Evolutionary conservation across 1,139 yeast genomes (phyloP).

Genomic region (Geotrichum restrictum): DNA sequence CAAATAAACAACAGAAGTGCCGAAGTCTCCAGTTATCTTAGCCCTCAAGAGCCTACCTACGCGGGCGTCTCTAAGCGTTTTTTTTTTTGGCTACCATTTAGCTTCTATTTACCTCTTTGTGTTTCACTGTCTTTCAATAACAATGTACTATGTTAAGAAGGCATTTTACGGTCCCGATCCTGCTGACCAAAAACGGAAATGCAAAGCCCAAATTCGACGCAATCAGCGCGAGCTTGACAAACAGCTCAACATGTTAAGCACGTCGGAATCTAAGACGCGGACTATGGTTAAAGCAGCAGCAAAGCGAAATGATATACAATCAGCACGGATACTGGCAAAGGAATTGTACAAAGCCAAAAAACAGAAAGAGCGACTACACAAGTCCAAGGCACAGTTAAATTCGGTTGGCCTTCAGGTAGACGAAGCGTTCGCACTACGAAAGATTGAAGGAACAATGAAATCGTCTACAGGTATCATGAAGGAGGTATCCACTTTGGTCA

Average conservation of each 20-base stretch:
- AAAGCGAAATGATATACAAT: slow-evolving; percentile 69
- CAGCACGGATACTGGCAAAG: slow-evolving; percentile 74
- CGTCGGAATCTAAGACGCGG: slow-evolving; percentile 61
- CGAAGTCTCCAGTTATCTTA: background rate
- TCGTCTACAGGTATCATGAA: slow-evolving; percentile 78
- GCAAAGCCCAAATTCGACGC: slow-evolving; percentile 75
- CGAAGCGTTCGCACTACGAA: slow-evolving; percentile 85
- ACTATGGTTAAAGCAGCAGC: slow-evolving; percentile 68
- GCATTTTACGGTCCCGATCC: slow-evolving; percentile 97
- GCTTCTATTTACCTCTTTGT: too few species aligned
- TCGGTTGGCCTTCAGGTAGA: slow-evolving; percentile 84
- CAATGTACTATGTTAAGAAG: slow-evolving; percentile 53
- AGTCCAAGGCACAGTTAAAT: slow-evolving; percentile 80
- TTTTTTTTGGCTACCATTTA: background rate
- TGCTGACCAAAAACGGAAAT: slow-evolving; percentile 84
- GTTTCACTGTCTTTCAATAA: background rate
- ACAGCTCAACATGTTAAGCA: slow-evolving; percentile 59
- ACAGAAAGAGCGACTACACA: slow-evolving; percentile 69
- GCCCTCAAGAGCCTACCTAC: background rate
- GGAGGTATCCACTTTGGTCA: slow-evolving; percentile 77
- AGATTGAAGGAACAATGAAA: slow-evolving; percentile 77
- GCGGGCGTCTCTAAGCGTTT: too few species aligned
- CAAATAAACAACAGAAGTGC: background rate
- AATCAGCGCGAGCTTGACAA: slow-evolving; percentile 81
- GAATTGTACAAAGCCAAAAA: slow-evolving; percentile 73